Percentiles rank a stretch among this genome's conserved stretches.
These are phyloP conservation scores for Diaporthe vaccinii DNA, from an alignment of 2,329 filamentous ascomycete species.

Conservation along the genomic window DNA sequence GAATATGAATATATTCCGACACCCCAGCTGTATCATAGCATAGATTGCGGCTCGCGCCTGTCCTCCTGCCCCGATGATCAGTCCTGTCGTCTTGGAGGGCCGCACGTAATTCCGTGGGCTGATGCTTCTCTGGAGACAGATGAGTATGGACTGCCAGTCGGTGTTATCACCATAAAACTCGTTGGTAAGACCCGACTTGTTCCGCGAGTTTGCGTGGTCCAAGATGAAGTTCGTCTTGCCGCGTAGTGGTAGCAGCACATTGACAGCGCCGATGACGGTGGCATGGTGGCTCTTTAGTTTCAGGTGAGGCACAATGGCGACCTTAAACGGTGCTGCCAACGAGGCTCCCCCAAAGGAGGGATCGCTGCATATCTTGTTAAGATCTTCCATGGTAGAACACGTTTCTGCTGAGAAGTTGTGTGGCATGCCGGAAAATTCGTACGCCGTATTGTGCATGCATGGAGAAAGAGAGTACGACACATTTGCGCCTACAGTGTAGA, in stretches of 20 bases:
- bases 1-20: constrained; percentile 78
- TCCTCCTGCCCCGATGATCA: constrained; percentile 74
- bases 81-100: constrained; percentile 63
- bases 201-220: constrained; percentile 69
- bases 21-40: constrained; percentile 79
- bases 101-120: constrained; percentile 75
- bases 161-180: constrained; percentile 73
- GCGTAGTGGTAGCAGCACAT: constrained; percentile 77
- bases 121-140: constrained; percentile 76
- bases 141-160: constrained; percentile 56
- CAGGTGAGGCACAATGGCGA: constrained; percentile 74
- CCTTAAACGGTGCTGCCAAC: constrained; percentile 79
- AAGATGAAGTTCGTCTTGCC: constrained; percentile 63
- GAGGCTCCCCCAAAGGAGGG: constrained; percentile 75
- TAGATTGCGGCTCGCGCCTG: constrained; percentile 84
- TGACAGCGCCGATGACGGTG: constrained; percentile 78
- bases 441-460: constrained; percentile 80
- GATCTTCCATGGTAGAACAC: constrained; percentile 71
- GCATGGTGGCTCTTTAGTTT: constrained; percentile 77
- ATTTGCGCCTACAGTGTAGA: constrained; percentile 77
- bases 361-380: constrained; percentile 70
- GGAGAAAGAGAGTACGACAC: constrained; percentile 79
- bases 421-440: constrained; percentile 74
- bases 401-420: constrained; percentile 74
- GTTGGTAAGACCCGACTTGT: constrained; percentile 70